Percentiles rank a stretch among this genome's conserved stretches.
Evolutionary conservation across 805 yeast genomes (phyloP).

Genomic region (Candida anglica): DNA sequence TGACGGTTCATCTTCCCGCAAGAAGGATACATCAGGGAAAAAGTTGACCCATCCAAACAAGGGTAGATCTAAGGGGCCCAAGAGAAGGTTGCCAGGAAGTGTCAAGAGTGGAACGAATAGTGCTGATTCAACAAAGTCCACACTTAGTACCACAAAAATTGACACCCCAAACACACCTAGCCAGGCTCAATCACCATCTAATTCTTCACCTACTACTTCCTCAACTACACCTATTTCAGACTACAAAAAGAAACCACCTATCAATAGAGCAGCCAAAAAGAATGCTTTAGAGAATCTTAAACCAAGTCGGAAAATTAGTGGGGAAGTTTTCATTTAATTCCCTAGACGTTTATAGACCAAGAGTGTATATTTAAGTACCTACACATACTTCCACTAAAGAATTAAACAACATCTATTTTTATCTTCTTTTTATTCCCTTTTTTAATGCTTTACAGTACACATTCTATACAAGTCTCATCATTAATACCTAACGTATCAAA

Average conservation of each 20-base stretch:
- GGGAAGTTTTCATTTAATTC: constrained; percentile 28
- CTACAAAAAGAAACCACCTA: constrained; percentile 11
- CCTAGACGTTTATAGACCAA: no score
- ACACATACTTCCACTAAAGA: no score
- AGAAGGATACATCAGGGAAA: constrained; percentile 12
- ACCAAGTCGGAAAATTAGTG: constrained; percentile 23
- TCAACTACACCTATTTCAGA: constrained; percentile 1
- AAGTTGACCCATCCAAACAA: constrained; percentile 43
- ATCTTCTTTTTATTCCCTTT: no score
- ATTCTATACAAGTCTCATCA: no score
- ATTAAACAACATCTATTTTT: no score
- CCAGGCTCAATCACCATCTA: constrained; percentile 1
- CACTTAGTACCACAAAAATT: neutral
- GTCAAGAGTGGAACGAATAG: constrained; percentile 5
- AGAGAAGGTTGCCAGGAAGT: constrained; percentile 41
- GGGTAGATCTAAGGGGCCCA: constrained; percentile 49
- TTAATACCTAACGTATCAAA: no score
- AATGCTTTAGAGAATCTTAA: constrained; percentile 16
- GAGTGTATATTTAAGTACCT: no score
- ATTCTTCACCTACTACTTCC: neutral
- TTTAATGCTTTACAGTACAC: no score
- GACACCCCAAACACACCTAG: no score
- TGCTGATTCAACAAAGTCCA: neutral
- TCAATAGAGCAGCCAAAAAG: constrained; percentile 19
- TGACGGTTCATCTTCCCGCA: neutral